Evolutionary conservation across 371 early-diverging fungal species (phyloP).

Genomic region (Amoeboaphelidium occidentale): DNA sequence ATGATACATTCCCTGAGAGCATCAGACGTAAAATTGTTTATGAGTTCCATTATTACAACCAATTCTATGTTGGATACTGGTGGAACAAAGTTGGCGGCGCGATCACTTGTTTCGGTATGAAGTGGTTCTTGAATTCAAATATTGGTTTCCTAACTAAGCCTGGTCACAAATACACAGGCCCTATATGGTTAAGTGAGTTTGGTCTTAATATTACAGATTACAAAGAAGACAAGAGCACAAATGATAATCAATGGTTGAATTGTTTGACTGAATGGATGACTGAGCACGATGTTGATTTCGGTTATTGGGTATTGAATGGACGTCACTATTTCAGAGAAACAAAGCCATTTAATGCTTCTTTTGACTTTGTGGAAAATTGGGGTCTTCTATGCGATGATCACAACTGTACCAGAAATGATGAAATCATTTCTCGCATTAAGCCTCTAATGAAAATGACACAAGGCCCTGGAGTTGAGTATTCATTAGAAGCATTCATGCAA

Average conservation of each 20-base stretch:
- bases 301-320: not conserved
- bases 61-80: not conserved
- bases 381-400: not conserved
- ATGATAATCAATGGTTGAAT: not conserved
- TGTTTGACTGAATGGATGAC: not conserved
- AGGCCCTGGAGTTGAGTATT: too few species aligned
- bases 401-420: not conserved
- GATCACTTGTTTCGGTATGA: not conserved
- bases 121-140: not conserved
- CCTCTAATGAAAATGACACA: not conserved
- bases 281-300: not conserved
- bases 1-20: not conserved
- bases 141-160: not conserved
- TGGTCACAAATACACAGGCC: not conserved
- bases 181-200: not conserved
- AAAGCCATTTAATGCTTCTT: too few species aligned
- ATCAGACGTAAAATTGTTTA: not conserved
- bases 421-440: not conserved
- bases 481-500: too few species aligned
- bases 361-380: not conserved
- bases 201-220: not conserved
- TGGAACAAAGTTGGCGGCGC: not conserved
- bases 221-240: not conserved
- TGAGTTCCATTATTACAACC: not conserved
- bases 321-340: not conserved